These are phyloP conservation scores for Tephrocybe sp. DNA, from an alignment of 768 basidiomycete genomes.

Conservation along the genomic window DNA sequence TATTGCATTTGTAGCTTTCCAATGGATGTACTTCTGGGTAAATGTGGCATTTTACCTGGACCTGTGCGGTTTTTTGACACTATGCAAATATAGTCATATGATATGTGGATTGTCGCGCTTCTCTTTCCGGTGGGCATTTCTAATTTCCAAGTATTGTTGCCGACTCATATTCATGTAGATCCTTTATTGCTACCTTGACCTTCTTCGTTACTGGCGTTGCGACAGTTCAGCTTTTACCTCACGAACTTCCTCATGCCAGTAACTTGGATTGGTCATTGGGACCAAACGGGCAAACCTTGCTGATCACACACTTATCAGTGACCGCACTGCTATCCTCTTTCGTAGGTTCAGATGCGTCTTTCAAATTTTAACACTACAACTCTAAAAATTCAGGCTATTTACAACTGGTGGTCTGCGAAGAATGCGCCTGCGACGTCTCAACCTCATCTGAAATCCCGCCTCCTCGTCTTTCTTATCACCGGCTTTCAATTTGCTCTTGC, in stretches of 20 bases:
- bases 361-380: constrained; percentile 7
- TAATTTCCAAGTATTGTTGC: constrained; percentile 2
- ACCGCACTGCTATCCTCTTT: constrained; percentile 26
- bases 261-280: constrained; percentile 41
- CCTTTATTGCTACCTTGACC: constrained; percentile 49
- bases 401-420: constrained; percentile 5
- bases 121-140: constrained; percentile 43
- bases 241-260: constrained; percentile 27
- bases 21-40: constrained; percentile 70
- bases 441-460: constrained; percentile 27
- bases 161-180: constrained; percentile 32
- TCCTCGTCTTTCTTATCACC: constrained; percentile 39
- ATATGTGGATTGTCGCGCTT: constrained; percentile 56
- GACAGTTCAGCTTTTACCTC: constrained; percentile 41
- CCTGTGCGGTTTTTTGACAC: background rate
- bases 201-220: constrained; percentile 49
- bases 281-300: constrained; percentile 29
- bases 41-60: too few relatives aligned
- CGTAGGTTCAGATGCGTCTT: constrained; percentile 25
- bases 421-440: constrained; percentile 2
- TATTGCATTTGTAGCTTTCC: too few relatives aligned
- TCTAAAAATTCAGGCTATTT: constrained; percentile 6
- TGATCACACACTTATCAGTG: constrained; percentile 35
- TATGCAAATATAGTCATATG: constrained; percentile 50
- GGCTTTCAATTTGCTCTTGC: constrained; percentile 52